Evolutionary conservation across 31 red algal species (phyloP).

Genomic region (Porphyra umbilicalis): DNA sequence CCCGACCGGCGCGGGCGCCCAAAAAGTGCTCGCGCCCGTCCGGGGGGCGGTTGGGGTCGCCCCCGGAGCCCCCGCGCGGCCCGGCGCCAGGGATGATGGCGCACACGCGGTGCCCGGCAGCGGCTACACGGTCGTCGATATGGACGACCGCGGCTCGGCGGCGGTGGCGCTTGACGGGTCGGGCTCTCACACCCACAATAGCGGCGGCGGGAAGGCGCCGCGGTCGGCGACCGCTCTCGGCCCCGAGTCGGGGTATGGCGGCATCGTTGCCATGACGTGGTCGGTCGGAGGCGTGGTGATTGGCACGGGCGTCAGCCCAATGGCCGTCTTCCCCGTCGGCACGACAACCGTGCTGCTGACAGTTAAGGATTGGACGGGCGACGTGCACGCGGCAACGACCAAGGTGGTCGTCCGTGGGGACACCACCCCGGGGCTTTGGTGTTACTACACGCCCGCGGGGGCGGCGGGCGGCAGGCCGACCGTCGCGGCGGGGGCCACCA

Average conservation of each 20-base stretch:
- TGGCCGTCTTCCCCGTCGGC: conserved; percentile 20
- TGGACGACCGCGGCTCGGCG: conserved; percentile 13
- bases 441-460: background rate
- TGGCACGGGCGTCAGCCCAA: conserved; percentile 16
- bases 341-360: conserved; percentile 9
- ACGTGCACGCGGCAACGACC: conserved; percentile 32
- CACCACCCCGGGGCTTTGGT: background rate
- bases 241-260: conserved; percentile 4
- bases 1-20: background rate
- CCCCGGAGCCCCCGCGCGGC: background rate
- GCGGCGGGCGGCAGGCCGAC: background rate
- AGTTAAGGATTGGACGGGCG: conserved; percentile 19
- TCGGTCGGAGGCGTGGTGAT: conserved; percentile 20
- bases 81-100: conserved; percentile 1
- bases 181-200: conserved; percentile 58
- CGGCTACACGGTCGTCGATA: conserved; percentile 20
- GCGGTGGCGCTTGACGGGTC: conserved; percentile 35
- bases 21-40: background rate
- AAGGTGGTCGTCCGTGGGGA: conserved; percentile 25
- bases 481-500: background rate
- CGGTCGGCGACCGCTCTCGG: background rate
- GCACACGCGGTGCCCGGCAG: conserved; percentile 63
- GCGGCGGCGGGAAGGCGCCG: background rate
- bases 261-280: conserved; percentile 30
- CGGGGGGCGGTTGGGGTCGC: background rate